Evolutionary conservation across 2,329 filamentous ascomycete genomes (phyloP), one percentile per base, ranked within the genome.

Genomic region (Allantophomopsis lycopodina): DNA sequence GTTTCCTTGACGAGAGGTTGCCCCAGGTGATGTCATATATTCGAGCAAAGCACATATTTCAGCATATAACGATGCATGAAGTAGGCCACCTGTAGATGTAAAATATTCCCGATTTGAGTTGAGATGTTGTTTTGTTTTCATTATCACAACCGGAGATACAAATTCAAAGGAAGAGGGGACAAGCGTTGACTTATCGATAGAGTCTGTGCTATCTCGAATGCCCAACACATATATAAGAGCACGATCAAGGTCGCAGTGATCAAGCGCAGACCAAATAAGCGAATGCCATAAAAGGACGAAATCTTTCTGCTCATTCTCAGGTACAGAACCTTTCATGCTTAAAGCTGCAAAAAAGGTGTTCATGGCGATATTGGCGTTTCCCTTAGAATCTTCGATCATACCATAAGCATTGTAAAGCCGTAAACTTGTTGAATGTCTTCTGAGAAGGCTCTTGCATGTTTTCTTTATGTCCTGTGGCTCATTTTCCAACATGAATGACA

Each of bases 331-430:
- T 40, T 60, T 65, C 66, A 78, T 73, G 2, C 63, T 63, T n/a
- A 85, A 62, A 2, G 84, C 79, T 1, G 80, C 79, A 2, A 66
- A 56, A 50, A 89, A 71, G 0, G 91, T 76, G 38, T 73, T 76
- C 16, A 66, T 61, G 4, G 81, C 78, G 36, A 74, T 62, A 1
- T 72, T 65, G 2, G 54, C 48, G 17, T 80, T 78, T 0, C 68
- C 73, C 21, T 68, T 69, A 1, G 64, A 62, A 47, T 61, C 67
- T 56, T 94, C 84, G 3, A 86, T 73, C 12, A 85, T 60, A 0
- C 81, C 84, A 52, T 89, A 94, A 0, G 78, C 75, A 48, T 86
- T 82, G 58, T 93, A 95, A 0, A 95, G 63, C 12, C 66, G 63
- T 3, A 83, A 55, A 48, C 76, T 80, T 1, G 73, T 65, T 0